These are phyloP conservation scores for Zygosaccharomyces gambellarensis DNA, from an alignment of 805 yeast species.

Conservation along the genomic window DNA sequence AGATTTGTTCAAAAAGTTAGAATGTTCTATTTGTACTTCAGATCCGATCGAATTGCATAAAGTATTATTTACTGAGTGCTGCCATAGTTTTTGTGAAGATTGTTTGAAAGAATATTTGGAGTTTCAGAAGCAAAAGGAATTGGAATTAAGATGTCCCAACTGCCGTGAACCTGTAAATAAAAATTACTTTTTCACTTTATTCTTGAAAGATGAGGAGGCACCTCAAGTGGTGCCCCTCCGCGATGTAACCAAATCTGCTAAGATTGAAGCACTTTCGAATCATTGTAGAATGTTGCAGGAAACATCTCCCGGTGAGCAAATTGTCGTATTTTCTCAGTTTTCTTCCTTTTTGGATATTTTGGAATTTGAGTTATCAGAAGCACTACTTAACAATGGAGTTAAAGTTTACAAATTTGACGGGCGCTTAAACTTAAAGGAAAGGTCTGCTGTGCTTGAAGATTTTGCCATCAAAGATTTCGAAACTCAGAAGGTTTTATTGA, in stretches of 20 bases:
- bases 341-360: conserved; percentile 76
- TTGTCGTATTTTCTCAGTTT: conserved; percentile 88
- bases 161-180: conserved; percentile 57
- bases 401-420: conserved; percentile 77
- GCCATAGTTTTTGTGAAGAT: conserved; percentile 69
- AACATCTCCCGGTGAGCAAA: conserved; percentile 60
- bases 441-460: conserved; percentile 54
- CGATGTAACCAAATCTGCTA: conserved; percentile 52
- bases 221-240: conserved; percentile 23
- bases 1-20: conserved; percentile 42
- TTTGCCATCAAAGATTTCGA: conserved; percentile 41
- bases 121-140: conserved; percentile 49
- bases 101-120: conserved; percentile 74
- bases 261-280: conserved; percentile 60
- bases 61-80: conserved; percentile 66
- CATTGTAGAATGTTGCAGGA: conserved; percentile 53
- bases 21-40: conserved; percentile 82
- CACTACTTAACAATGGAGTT: conserved; percentile 34
- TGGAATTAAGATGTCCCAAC: conserved; percentile 61
- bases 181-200: conserved; percentile 39
- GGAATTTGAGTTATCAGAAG: conserved; percentile 52
- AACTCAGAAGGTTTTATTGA: conserved; percentile 47
- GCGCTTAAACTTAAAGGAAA: conserved; percentile 56
- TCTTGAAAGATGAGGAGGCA: conserved; percentile 25
- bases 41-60: conserved; percentile 54